Base-by-base conservation (phyloP, 805 yeast genomes). In the Saturnispora sanitii region DNA sequence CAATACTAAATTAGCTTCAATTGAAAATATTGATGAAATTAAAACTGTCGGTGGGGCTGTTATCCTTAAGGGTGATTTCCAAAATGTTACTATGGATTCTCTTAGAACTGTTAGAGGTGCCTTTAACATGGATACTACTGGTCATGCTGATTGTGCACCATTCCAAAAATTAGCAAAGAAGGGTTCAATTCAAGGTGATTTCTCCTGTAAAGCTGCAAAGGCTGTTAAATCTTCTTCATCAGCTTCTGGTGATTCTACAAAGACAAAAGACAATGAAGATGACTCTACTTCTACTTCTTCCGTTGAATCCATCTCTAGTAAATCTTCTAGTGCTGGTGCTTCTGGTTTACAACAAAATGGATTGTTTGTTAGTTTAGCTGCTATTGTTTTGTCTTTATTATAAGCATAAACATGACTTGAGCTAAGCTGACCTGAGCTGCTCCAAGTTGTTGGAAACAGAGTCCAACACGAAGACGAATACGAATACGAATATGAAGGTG, bases 121-220 rank as follows among this genome's bases (percentile, higher is more conserved):
- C 65, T 94, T 88, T 67, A 67, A 68, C 58, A 72, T 92, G 58
- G 81, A 80, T 61, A 73, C 95, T 46, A 52, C 59, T 33, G 82
- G 84, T 60, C 80, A 82, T 56, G 78, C 85, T 66, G 77, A 86
- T 67, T 92, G 98, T 77, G 62, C 71, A 47, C 68, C 72, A 41
- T 85, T 88, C 70, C 74, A 82, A 63, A 56, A 64, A 41, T 74
- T 85, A 60, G 79, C 84, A 73, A 64, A 68, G 57, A 71, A 73
- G 55, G 94, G 94, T 66, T 83, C 73, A 61, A 79, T 92, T 65
- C 86, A 79, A 69, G 98, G 98, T 76, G 86, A 85, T 71, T 88
- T 77, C 71, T 72, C 65, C 55, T 83, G 94, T 70, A 71, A 72
- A 53, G 82, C 79, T 64, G 79, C 78, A 50, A 32, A 32, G 35